These are phyloP conservation scores for Phytopythium helicoides DNA, from an alignment of 352 stramenopile genomes.

Conservation along the genomic window DNA sequence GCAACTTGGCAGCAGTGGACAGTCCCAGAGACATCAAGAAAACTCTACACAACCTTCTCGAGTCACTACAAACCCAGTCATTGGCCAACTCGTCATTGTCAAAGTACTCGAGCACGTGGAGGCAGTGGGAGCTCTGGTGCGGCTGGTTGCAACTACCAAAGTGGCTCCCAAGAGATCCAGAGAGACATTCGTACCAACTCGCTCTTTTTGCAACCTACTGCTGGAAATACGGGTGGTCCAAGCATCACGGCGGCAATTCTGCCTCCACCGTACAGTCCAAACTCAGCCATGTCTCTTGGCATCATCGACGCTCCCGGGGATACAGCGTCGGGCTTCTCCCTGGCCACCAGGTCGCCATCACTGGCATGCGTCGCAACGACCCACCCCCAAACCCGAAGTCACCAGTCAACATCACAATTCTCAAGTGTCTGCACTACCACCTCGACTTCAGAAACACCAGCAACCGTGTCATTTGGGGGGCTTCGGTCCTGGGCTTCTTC, in stretches of 20 bases:
- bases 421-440: too few relatives aligned
- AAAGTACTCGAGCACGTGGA: slow-evolving; percentile 8
- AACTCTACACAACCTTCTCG: slow-evolving; percentile 17
- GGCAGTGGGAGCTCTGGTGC: slow-evolving; percentile 9
- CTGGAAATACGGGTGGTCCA: slow-evolving; percentile 11
- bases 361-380: slow-evolving; percentile 20
- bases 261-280: slow-evolving; percentile 23
- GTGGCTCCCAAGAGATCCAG: slow-evolving; percentile 4
- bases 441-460: not conserved
- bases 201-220: not conserved
- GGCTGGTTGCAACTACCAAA: not conserved
- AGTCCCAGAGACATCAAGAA: slow-evolving; percentile 8
- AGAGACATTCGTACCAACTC: not conserved
- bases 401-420: slow-evolving; percentile 10
- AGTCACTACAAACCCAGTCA: slow-evolving; percentile 11
- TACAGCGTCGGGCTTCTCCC: slow-evolving; percentile 15
- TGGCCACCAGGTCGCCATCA: slow-evolving; percentile 23
- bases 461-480: slow-evolving; percentile 3
- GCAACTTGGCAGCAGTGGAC: slow-evolving; percentile 3
- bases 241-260: slow-evolving; percentile 7
- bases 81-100: slow-evolving; percentile 9
- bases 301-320: slow-evolving; percentile 13
- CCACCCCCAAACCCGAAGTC: slow-evolving; percentile 11
- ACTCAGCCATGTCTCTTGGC: slow-evolving; percentile 13
- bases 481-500: slow-evolving; percentile 9